Evolutionary conservation across 177 flowering plant genomes (phyloP).

Genomic region (Vitis hybrid): DNA sequence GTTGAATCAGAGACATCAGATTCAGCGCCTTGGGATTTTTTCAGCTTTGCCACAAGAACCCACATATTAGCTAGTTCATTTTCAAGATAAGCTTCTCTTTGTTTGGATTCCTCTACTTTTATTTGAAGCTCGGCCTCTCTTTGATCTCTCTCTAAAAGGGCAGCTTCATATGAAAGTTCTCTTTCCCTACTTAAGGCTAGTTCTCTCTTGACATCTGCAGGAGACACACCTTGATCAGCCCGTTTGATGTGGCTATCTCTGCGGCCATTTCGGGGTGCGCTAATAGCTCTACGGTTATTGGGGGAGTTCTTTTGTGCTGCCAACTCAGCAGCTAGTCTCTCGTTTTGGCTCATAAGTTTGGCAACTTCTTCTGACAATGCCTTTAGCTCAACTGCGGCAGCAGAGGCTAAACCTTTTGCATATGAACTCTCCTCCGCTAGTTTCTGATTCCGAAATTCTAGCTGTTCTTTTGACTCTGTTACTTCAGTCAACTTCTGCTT

Average conservation of each 20-base stretch:
- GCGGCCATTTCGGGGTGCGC: slow-evolving; percentile 48
- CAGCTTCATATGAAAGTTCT: slow-evolving; percentile 76
- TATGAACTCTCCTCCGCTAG: slow-evolving; percentile 93
- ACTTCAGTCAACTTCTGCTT: slow-evolving; percentile 54
- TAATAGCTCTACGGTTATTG: slow-evolving; percentile 45
- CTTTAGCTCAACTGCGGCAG: slow-evolving; percentile 97
- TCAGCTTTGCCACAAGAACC: slow-evolving; percentile 92
- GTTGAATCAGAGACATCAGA: slow-evolving; percentile 30
- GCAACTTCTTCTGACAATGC: slow-evolving; percentile 97
- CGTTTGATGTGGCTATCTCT: slow-evolving; percentile 52
- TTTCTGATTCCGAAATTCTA: slow-evolving; percentile 79
- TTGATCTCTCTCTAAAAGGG: slow-evolving; percentile 71
- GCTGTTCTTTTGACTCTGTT: slow-evolving; percentile 63
- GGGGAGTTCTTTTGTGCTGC: slow-evolving; percentile 58
- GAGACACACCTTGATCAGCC: slow-evolving; percentile 50
- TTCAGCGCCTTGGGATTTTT: slow-evolving; percentile 60
- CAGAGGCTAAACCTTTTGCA: slow-evolving; percentile 98
- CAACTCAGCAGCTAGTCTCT: slow-evolving; percentile 70
- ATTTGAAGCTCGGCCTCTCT: slow-evolving; percentile 75
- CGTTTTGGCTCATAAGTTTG: slow-evolving; percentile 91
- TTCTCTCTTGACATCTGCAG: slow-evolving; percentile 68
- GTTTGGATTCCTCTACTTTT: slow-evolving; percentile 85
- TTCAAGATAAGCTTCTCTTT: slow-evolving; percentile 92
- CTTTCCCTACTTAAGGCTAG: slow-evolving; percentile 70
- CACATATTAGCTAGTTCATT: slow-evolving; percentile 99